Evolutionary conservation across 352 stramenopile genomes (phyloP).

Genomic region (Blastocystis sp.): DNA sequence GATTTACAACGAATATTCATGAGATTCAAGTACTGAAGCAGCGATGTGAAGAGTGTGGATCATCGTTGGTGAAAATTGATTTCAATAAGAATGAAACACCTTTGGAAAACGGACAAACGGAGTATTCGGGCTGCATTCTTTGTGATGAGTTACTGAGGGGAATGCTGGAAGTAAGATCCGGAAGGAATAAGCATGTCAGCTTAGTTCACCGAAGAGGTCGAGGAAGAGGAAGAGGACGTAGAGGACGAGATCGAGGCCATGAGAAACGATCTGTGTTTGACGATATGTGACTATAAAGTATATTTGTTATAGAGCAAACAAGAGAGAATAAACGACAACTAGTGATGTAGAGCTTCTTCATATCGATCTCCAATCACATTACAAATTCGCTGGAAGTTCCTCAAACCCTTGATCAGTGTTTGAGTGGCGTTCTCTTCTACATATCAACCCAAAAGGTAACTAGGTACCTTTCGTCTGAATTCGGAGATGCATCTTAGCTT

Average conservation of each 20-base stretch:
- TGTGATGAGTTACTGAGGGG: slow-evolving; percentile 74
- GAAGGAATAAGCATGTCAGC: slow-evolving; percentile 72
- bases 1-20: slow-evolving; percentile 72
- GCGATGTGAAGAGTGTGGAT: slow-evolving; percentile 69
- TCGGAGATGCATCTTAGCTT: slow-evolving; percentile 67
- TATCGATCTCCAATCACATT: slow-evolving; percentile 62
- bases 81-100: slow-evolving; percentile 74
- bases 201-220: slow-evolving; percentile 68
- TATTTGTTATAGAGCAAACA: slow-evolving; percentile 11
- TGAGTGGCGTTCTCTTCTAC: slow-evolving; percentile 56
- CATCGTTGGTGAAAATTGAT: slow-evolving; percentile 71
- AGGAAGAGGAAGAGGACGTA: slow-evolving; percentile 69
- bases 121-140: slow-evolving; percentile 72
- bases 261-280: slow-evolving; percentile 64
- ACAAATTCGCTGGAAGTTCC: slow-evolving; percentile 50
- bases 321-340: not conserved
- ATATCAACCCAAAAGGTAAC: not conserved
- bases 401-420: slow-evolving; percentile 38
- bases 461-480: slow-evolving; percentile 57
- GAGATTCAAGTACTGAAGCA: slow-evolving; percentile 69
- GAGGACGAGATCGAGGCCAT: slow-evolving; percentile 58
- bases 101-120: slow-evolving; percentile 70
- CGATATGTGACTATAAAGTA: slow-evolving; percentile 1
- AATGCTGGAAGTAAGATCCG: slow-evolving; percentile 72
- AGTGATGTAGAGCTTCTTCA: slow-evolving; percentile 43